Percentiles rank a stretch among this genome's conserved stretches.
Conservation (phyloP, 2,329 filamentous ascomycete species). For the Fusarium vanettenii region DNA sequence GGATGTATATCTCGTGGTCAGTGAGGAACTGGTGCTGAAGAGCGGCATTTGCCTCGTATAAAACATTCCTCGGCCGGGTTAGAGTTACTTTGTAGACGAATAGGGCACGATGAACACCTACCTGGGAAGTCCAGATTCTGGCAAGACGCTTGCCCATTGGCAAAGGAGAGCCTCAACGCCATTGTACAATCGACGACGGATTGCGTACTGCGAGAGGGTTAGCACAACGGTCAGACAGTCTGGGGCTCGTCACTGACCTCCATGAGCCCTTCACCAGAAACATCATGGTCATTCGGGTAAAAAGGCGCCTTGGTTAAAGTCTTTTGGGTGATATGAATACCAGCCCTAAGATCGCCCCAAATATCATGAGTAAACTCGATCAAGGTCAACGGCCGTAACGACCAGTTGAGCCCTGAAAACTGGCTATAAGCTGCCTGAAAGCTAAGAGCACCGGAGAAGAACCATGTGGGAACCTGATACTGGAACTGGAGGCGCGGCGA, state of each 20-base stretch:
- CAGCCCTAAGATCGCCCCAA: rapidly evolving
- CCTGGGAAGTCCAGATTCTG: conserved; percentile 7
- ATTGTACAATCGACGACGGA: rapidly evolving
- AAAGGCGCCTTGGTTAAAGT: neutral
- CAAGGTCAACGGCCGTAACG: neutral
- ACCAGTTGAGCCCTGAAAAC: conserved; percentile 1
- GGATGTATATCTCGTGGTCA: neutral
- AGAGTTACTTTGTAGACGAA: rapidly evolving
- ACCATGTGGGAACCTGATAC: conserved; percentile 23
- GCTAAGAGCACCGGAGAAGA: neutral
- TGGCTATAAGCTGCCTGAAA: conserved; percentile 5
- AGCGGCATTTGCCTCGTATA: rapidly evolving
- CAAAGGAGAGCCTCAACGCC: neutral
- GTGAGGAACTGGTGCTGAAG: rapidly evolving
- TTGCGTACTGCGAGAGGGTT: neutral
- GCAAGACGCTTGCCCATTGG: neutral
- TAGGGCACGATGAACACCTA: neutral
- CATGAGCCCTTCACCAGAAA: neutral
- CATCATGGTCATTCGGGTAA: neutral
- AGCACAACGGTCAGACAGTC: rapidly evolving
- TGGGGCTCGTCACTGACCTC: neutral
- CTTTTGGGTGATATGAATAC: neutral
- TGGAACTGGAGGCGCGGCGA: neutral
- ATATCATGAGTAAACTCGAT: rapidly evolving
- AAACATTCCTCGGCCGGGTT: neutral